Conservation (phyloP, 345 rosid species). For the Melastoma malabathricum region DNA sequence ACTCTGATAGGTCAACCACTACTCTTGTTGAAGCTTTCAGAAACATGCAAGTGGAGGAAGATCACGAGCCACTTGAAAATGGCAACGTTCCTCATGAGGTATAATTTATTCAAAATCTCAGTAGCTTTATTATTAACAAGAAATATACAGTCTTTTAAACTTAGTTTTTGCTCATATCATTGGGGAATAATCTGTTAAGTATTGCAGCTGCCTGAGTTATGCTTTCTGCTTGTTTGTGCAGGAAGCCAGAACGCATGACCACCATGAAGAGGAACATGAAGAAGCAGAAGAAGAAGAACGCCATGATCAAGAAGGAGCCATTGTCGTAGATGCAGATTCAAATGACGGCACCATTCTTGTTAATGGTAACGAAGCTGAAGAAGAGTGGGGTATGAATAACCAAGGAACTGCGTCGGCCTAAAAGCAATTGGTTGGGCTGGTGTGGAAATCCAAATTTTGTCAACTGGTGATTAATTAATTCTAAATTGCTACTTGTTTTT, state of each 20-base stretch:
- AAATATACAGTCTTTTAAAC: too few relatives aligned
- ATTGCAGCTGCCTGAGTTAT: background rate
- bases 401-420: slow-evolving; percentile 98
- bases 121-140: too few relatives aligned
- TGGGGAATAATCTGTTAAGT: too few relatives aligned
- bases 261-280: slow-evolving; percentile 18
- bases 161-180: too few relatives aligned
- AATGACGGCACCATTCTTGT: slow-evolving; percentile 89
- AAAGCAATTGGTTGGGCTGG: slow-evolving; percentile 73
- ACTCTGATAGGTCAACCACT: slow-evolving; percentile 50
- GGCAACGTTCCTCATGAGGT: slow-evolving; percentile 80
- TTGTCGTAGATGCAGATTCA: slow-evolving; percentile 75
- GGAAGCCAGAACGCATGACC: slow-evolving; percentile 10
- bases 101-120: slow-evolving; percentile 7
- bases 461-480: slow-evolving; percentile 94
- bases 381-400: slow-evolving; percentile 99
- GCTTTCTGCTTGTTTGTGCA: slow-evolving; percentile 5
- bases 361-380: slow-evolving; percentile 90
- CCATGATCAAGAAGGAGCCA: slow-evolving; percentile 48
- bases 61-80: slow-evolving; percentile 71
- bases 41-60: slow-evolving; percentile 80
- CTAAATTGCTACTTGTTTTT: slow-evolving; percentile 41
- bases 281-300: slow-evolving; percentile 69
- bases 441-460: slow-evolving; percentile 77
- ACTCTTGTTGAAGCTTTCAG: slow-evolving; percentile 88